Evolutionary conservation across 441 rosid genomes (phyloP), one percentile per base, ranked within the genome.

Genomic region (Aquilaria agallochum): DNA sequence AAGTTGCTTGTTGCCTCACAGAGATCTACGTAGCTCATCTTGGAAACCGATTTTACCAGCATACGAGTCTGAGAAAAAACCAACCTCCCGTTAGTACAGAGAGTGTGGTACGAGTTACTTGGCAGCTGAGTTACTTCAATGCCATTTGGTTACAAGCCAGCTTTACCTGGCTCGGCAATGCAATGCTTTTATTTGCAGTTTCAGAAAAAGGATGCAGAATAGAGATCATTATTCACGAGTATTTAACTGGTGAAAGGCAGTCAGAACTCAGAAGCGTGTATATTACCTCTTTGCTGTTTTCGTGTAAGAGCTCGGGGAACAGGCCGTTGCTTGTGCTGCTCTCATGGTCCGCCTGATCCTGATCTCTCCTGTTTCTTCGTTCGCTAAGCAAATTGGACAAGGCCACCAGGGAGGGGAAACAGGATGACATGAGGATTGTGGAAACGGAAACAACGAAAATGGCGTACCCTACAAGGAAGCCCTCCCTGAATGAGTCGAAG

Each of bases 1-100:
- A 76, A 76, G 13, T 57, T 53, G 33, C 52, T 53, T 0, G 80
- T 72, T 27, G 72, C 76, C 32, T 62, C 54, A 2, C 9, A 33
- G 20, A 72, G 66, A 49, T 68, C 74, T 0, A 11, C 11, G 3
- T 62, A 55, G 13, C 54, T 53, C 60, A 72, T 31, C 59, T 68
- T 62, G 31, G 69, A 9, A 5, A 63, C 68, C 46, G 53, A 9
- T 42, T 55, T 63, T 54, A 59, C 66, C 53, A 76, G 46, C 54
- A 10, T 30, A 0, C 65, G 66, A 46, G 66, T 64, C 74, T 68
- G 62, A 3, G n/a, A 30, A 2, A 51, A 56, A 62, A 5, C 9
- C 13, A 4, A 31, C 27, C 31, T 11, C 14, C 48, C 33, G 11
- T 42, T 34, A 48, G 50, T 48, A 9, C 11, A 48, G 8, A 9